Evolutionary conservation across 345 rosid species (phyloP), one percentile per base, ranked within the genome.

Genomic region (Excoecaria agallocha): DNA sequence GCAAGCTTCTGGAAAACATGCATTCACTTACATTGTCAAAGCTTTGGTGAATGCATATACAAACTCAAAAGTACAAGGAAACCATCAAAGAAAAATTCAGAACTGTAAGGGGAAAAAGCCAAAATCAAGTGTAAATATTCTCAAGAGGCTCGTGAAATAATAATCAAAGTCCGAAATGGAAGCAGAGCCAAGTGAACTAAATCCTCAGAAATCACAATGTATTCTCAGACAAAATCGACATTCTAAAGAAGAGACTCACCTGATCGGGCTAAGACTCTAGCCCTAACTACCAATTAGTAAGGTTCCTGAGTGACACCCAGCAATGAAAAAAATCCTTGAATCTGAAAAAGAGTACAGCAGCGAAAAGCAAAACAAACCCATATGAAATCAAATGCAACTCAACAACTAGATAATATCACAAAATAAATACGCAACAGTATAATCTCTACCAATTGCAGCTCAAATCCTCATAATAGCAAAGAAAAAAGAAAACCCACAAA

Each of bases 371-470:
- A 63, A 37, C 58, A 70, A 67, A 71, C 76, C 81, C 81, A 79
- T 58, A 77, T 71, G 69, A 78, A 74, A 80, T 74, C 67, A 59
- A 76, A 69, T 52, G 52, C 76, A 59, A 62, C 25, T 68, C 72
- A 71, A 70, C 66, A 49, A 43, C 48, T 43, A 3, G 48, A 12
- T 59, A 30, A 65, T 12, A 64, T 24, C 24, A 30, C 25, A 66
- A 49, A 2, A 46, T 35, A 70, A 74, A 5, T 15, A 1, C 71
- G 73, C 67, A 64, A 38, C 45, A 61, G n/a, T 64, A 38, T 38
- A 75, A 68, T 77, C 58, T 79, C 76, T 41, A 17, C 41, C 22
- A 25, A 64, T 50, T 49, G 70, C 54, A 60, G 60, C 7, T 49
- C 46, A 61, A 77, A 68, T 25, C 37, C 58, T 19, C 16, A 57